Evolutionary conservation across 2,329 filamentous ascomycete genomes (phyloP), one percentile per base, ranked within the genome.

Genomic region (Immersiporthe knoxdaviesiana): DNA sequence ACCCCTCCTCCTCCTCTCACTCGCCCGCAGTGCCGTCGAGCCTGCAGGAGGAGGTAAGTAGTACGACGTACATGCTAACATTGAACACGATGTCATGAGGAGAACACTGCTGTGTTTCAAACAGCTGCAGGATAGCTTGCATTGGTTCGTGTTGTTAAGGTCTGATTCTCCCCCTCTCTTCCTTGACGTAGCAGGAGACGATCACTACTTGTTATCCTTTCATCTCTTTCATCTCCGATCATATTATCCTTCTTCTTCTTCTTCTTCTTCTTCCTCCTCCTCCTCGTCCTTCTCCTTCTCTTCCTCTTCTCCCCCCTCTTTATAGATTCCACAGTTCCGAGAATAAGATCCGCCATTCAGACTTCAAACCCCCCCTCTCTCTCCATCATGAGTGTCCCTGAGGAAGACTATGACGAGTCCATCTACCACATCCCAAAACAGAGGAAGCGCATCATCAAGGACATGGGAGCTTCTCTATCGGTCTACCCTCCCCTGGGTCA

Each of bases 401-500:
- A 73, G 32, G 77, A 80, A 74, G 78, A 80, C 70, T 78, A 81
- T 73, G 75, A 74, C 70, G 75, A 79, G 60, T 77, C 78, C 50
- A 80, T 81, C 66, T 78, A 80, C 67, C 75, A 78, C 68, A 74
- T 81, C 52, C 77, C 80, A 35, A 78, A 79, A 67, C 80, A 81
- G 69, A 82, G 79, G 66, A 72, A 74, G 44, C 70, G 76, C 52
- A 76, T 77, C 35, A 52, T 63, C 39, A 74, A 77, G 65, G 72
- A 70, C 1, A 84, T 83, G 79, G 78, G 77, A 8, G 76, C 78
- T 47, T 74, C 75, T 16, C 73, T 87, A 24, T 81, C 82, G 30
- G 84, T 83, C 70, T 90, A 89, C 75, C 94, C 94, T 16, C 88
- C 93, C 1, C 79, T 97, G 65, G 92, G 90, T 1, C 92, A 94